Conservation (phyloP, 2,329 filamentous ascomycete genomes). For the Sporothrix phasma region DNA sequence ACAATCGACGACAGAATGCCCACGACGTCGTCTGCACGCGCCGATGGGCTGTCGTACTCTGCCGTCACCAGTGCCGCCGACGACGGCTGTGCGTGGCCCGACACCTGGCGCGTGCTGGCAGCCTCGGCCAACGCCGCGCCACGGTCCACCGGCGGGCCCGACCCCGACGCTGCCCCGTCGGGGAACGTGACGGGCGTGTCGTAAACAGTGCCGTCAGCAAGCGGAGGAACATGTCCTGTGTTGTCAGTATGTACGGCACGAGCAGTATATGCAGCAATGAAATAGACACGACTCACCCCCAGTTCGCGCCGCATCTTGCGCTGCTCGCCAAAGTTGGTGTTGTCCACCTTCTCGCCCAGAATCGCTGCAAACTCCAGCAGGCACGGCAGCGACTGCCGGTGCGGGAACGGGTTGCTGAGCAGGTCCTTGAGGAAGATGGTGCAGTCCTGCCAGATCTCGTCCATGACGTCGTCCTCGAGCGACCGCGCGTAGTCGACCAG, state of each 20-base stretch:
- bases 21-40: conserved; percentile 64
- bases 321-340: conserved; percentile 95
- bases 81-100: conserved; percentile 14
- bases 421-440: conserved; percentile 84
- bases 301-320: conserved; percentile 83
- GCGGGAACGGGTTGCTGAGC: conserved; percentile 85
- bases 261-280: not conserved
- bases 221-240: conserved; percentile 76
- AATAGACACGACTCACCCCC: conserved; percentile 49
- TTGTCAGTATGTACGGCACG: conserved; percentile 18
- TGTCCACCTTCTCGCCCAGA: conserved; percentile 89
- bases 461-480: conserved; percentile 92
- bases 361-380: conserved; percentile 83
- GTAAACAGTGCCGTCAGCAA: conserved; percentile 91
- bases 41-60: conserved; percentile 25
- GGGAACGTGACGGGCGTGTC: conserved; percentile 64
- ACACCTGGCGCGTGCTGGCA: conserved; percentile 24
- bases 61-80: not conserved
- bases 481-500: conserved; percentile 82
- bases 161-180: conserved; percentile 34
- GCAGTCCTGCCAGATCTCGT: conserved; percentile 96
- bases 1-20: conserved; percentile 70
- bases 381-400: conserved; percentile 78
- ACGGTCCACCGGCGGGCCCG: conserved; percentile 25
- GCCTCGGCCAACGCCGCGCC: conserved; percentile 22